Base-by-base conservation (phyloP, 768 basidiomycete species). In the Leccinellum rugosiceps region DNA sequence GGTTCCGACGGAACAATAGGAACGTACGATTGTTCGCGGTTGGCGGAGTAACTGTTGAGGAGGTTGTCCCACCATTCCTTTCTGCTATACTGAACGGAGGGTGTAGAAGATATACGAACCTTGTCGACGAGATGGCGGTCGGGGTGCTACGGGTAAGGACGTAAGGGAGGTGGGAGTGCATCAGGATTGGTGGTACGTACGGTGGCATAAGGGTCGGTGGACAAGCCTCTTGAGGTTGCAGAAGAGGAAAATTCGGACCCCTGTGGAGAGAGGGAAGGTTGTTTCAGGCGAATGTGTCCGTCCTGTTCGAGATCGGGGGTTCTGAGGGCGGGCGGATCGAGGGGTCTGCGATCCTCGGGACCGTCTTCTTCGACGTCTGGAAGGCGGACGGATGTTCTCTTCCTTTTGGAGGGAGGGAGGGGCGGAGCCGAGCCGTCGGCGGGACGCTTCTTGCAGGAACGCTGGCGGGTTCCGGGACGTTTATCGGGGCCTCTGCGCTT, bases 401-500 rank as follows among this genome's bases (percentile, higher is more conserved):
- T 83, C 67, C 82, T 79, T 72, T 86, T 86, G 50, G 79, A 69
- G 56, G 81, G 75, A 56, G 83, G 78, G 15, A 78, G 68, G 53
- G 71, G 75, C 60, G 80, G 75, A 52, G 77, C 80, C 60, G 85
- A 84, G 35, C 80, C 74, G 52, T 81, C 79, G 34, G 78, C 73
- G 34, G 83, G 80, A 57, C 88, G 79, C 78, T 90, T 92, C 83
- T 92, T 92, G 80, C 88, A 91, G 55, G 86, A 87, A 64, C 90
- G 81, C 70, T 90, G 87, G 60, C 90, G 82, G 57, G 89, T 91
- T 28, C 90, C 90, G 57, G 90, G 90, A 66, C 83, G 83, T 75
- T 90, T 92, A 80, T 92, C 90, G 60, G 90, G 90, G 3, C 91
- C 91, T 59, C 90, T 81, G 59, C 91, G 85, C 74, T 88, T 90